These are phyloP conservation scores for Cyberlindnera bimundalis DNA, from an alignment of 805 yeast genomes.

Conservation along the genomic window DNA sequence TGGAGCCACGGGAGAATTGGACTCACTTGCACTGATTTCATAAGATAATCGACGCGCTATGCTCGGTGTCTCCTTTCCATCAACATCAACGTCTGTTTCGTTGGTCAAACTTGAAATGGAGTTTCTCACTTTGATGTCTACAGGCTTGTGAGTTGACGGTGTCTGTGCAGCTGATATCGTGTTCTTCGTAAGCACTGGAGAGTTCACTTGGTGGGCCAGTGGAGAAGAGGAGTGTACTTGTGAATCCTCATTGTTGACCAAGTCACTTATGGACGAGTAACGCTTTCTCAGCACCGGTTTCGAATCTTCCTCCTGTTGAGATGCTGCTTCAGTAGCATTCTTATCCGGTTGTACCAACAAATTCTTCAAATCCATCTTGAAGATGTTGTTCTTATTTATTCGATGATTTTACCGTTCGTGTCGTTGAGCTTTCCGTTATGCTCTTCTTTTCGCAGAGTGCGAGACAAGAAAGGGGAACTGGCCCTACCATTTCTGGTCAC, in stretches of 20 bases:
- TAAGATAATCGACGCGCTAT: conserved; percentile 30
- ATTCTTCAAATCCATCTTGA: conserved; percentile 24
- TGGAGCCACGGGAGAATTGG: conserved; percentile 24
- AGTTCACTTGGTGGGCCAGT: conserved; percentile 6
- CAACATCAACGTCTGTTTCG: conserved; percentile 42
- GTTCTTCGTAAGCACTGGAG: conserved; percentile 14
- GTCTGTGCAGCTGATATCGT: neutral
- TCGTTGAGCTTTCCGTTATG: too few relatives aligned
- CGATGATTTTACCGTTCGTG: too few relatives aligned
- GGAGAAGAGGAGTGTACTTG: conserved; percentile 6
- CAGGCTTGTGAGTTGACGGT: conserved; percentile 9
- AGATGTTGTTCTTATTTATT: too few relatives aligned
- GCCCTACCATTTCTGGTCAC: too few relatives aligned
- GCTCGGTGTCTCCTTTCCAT: conserved; percentile 38
- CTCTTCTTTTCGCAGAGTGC: too few relatives aligned
- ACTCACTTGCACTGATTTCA: conserved; percentile 23
- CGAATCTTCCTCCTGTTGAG: neutral
- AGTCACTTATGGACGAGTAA: conserved; percentile 21
- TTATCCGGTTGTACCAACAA: conserved; percentile 15
- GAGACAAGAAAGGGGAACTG: too few relatives aligned
- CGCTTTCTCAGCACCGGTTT: conserved; percentile 15
- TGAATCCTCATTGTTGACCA: conserved; percentile 19
- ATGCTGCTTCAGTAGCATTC: neutral
- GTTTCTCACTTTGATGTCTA: conserved; percentile 20
- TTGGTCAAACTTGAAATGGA: conserved; percentile 37